These are phyloP conservation scores for Sporisorium graminicola DNA, from an alignment of 1,284 basidiomycete genomes.

Conservation along the genomic window DNA sequence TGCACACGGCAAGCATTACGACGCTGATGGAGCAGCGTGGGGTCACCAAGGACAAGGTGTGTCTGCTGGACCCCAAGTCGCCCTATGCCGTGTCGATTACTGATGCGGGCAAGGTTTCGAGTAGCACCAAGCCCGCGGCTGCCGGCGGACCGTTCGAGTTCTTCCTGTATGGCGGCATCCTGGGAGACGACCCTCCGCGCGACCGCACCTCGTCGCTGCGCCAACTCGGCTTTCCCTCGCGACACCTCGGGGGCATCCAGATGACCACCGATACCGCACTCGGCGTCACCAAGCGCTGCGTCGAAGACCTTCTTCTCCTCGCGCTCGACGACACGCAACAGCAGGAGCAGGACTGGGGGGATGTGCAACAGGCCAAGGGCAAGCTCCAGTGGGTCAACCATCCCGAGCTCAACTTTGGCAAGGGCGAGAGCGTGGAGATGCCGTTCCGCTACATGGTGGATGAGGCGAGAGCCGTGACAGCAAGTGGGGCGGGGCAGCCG, in stretches of 20 bases:
- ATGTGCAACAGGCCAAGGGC: slow-evolving; percentile 13
- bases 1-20: slow-evolving; percentile 77
- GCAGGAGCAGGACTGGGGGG: slow-evolving; percentile 31
- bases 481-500: slow-evolving; percentile 19
- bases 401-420: slow-evolving; percentile 63
- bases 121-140: slow-evolving; percentile 10
- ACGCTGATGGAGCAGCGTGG: slow-evolving; percentile 75
- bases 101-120: slow-evolving; percentile 53
- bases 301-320: slow-evolving; percentile 75
- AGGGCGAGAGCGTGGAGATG: slow-evolving; percentile 64
- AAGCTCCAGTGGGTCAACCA: slow-evolving; percentile 57
- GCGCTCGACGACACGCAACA: slow-evolving; percentile 25
- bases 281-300: slow-evolving; percentile 88
- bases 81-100: slow-evolving; percentile 51
- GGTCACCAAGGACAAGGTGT: slow-evolving; percentile 72
- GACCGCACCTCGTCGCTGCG: slow-evolving; percentile 87
- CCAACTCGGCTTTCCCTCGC: slow-evolving; percentile 81
- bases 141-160: slow-evolving; percentile 58
- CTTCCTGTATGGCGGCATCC: slow-evolving; percentile 69
- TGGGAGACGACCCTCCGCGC: slow-evolving; percentile 89
- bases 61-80: slow-evolving; percentile 64
- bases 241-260: slow-evolving; percentile 75
- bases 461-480: neutral
- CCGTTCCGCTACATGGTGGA: slow-evolving; percentile 64
- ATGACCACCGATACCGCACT: slow-evolving; percentile 99